These are phyloP conservation scores for Achaetomium macrosporum DNA, from an alignment of 2,329 filamentous ascomycete species.

Conservation along the genomic window DNA sequence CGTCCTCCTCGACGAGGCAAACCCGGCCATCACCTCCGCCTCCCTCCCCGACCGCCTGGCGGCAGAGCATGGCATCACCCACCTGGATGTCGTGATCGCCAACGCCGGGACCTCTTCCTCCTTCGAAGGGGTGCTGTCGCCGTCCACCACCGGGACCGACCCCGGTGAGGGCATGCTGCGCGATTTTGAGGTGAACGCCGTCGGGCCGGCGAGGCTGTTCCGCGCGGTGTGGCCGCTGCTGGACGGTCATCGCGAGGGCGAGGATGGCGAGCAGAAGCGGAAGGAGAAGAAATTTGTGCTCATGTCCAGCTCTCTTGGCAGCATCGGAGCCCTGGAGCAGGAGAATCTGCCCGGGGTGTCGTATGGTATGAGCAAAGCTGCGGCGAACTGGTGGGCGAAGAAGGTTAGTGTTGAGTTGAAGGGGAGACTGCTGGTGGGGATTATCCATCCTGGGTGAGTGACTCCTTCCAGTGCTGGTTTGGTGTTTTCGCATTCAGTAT, in stretches of 20 bases:
- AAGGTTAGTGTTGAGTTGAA: slow-evolving; percentile 23
- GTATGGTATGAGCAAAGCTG: slow-evolving; percentile 30
- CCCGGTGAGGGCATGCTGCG: slow-evolving; percentile 14
- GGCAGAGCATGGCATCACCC: slow-evolving; percentile 9
- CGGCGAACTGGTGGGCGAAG: slow-evolving; percentile 26
- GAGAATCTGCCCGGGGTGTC: slow-evolving; percentile 23
- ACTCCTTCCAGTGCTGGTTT: not conserved
- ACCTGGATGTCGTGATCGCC: slow-evolving; percentile 26
- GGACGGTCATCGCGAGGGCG: not conserved
- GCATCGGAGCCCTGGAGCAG: slow-evolving; percentile 19
- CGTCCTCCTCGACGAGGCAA: slow-evolving; percentile 21
- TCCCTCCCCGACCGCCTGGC: slow-evolving; percentile 15
- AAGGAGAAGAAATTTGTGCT: slow-evolving; percentile 23
- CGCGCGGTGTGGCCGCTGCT: slow-evolving; percentile 22
- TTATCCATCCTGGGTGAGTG: slow-evolving; percentile 29
- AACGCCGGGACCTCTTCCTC: slow-evolving; percentile 26
- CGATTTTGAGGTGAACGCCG: slow-evolving; percentile 25
- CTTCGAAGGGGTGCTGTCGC: slow-evolving; percentile 16
- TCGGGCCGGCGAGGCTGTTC: slow-evolving; percentile 25
- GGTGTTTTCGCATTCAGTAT: not conserved
- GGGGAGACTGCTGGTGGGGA: slow-evolving; percentile 22
- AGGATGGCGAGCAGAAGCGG: not conserved
- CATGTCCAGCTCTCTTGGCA: slow-evolving; percentile 25
- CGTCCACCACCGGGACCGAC: slow-evolving; percentile 5
- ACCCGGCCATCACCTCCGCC: slow-evolving; percentile 9